These are phyloP conservation scores for Pythium rishiriense DNA, from an alignment of 352 stramenopile genomes.

Conservation along the genomic window DNA sequence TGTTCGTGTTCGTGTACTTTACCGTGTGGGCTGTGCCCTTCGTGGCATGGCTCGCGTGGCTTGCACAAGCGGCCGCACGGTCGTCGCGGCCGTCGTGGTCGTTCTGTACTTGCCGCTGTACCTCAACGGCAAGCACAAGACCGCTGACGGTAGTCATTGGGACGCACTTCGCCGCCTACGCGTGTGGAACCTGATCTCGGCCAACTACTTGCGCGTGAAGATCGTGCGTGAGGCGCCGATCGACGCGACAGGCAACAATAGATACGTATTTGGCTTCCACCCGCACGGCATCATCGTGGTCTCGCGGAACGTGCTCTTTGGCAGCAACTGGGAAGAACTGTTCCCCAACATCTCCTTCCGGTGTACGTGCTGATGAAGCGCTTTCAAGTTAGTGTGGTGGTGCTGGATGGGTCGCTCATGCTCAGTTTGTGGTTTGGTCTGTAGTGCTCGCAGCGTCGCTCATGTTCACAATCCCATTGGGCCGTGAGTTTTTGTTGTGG, in stretches of 20 bases:
- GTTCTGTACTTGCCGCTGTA: constrained; percentile 53
- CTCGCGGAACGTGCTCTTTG: constrained; percentile 54
- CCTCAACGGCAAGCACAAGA: constrained; percentile 51
- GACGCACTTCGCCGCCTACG: constrained; percentile 34
- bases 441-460: background rate
- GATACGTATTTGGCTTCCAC: constrained; percentile 69
- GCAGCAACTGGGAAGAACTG: constrained; percentile 57
- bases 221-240: constrained; percentile 57
- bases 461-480: background rate
- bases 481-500: background rate
- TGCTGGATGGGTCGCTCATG: background rate
- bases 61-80: background rate
- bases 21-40: background rate
- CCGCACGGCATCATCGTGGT: constrained; percentile 69
- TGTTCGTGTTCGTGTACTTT: background rate
- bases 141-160: constrained; percentile 45
- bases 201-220: constrained; percentile 51
- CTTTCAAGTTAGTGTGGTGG: background rate
- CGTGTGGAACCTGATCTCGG: constrained; percentile 44
- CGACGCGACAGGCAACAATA: constrained; percentile 40
- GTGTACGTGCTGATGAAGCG: constrained; percentile 20
- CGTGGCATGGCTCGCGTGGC: constrained; percentile 4
- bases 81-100: constrained; percentile 20
- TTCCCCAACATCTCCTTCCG: constrained; percentile 49
- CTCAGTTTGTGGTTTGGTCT: too few relatives aligned